Conservation (phyloP, 1,284 basidiomycete species). For the Flammula alnicola region DNA sequence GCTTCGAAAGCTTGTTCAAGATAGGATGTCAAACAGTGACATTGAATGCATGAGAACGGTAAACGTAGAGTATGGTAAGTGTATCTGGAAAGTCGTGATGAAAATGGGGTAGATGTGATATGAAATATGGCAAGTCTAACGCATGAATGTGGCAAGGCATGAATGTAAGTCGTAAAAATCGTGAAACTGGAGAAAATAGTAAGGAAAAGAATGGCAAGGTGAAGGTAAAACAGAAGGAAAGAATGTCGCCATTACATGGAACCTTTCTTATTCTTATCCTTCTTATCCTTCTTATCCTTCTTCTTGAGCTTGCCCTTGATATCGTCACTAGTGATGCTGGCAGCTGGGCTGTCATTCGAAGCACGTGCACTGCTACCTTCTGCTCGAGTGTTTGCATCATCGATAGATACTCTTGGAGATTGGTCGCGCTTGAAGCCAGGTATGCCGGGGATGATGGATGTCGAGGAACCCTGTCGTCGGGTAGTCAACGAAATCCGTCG, state of each 20-base stretch:
- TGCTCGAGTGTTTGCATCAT: conserved; percentile 38
- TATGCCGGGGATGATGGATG: conserved; percentile 50
- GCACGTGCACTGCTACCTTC: conserved; percentile 36
- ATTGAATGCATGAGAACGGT: conserved; percentile 15
- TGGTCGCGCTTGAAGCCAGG: conserved; percentile 52
- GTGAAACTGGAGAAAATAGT: conserved; percentile 5
- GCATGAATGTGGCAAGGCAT: conserved; percentile 6
- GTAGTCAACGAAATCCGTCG: conserved; percentile 71
- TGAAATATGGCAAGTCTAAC: conserved; percentile 5
- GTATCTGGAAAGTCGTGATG: conserved; percentile 12
- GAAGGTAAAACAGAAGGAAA: conserved; percentile 6
- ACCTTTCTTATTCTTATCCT: conserved; percentile 44
- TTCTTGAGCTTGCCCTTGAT: conserved; percentile 50
- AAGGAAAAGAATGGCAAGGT: no score
- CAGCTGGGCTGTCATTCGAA: conserved; percentile 50
- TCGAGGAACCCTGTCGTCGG: conserved; percentile 57
- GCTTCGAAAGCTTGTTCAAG: conserved; percentile 15
- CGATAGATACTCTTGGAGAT: conserved; percentile 44
- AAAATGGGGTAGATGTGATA: background rate
- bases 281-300: conserved; percentile 46
- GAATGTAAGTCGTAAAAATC: conserved; percentile 21
- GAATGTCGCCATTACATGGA: conserved; percentile 16
- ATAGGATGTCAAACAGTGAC: conserved; percentile 5
- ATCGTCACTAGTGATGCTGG: conserved; percentile 53
- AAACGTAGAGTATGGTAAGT: conserved; percentile 13